These are phyloP conservation scores for Trichosporon sp. DNA, from an alignment of 1,284 basidiomycete genomes.

Conservation along the genomic window DNA sequence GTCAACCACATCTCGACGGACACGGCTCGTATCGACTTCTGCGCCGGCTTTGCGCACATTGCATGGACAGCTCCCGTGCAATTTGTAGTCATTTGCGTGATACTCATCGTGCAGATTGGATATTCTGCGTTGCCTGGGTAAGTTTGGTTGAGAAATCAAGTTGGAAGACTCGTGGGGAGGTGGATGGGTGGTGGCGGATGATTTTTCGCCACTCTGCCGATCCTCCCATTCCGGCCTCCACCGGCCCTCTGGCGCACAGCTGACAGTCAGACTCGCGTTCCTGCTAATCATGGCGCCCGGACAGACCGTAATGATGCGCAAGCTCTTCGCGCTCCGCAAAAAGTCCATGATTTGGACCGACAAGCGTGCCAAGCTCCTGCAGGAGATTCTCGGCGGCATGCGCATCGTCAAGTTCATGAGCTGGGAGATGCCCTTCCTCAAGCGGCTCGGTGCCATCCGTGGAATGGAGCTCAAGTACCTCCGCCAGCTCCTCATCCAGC, in stretches of 20 bases:
- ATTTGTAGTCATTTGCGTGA: slow-evolving; percentile 57
- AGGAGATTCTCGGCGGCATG: slow-evolving; percentile 74
- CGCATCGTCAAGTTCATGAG: slow-evolving; percentile 78
- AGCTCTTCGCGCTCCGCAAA: slow-evolving; percentile 69
- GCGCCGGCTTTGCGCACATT: slow-evolving; percentile 71
- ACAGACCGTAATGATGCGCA: slow-evolving; percentile 74
- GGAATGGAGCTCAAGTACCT: slow-evolving; percentile 76
- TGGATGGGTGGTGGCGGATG: background rate
- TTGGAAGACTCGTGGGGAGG: slow-evolving; percentile 31
- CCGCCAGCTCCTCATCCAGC: slow-evolving; percentile 67
- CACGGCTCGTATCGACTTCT: slow-evolving; percentile 77
- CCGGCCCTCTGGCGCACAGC: slow-evolving; percentile 20
- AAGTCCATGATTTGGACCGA: slow-evolving; percentile 86
- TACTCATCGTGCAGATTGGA: slow-evolving; percentile 59
- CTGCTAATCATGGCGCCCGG: slow-evolving; percentile 68
- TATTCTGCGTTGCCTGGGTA: slow-evolving; percentile 58
- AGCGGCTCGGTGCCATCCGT: slow-evolving; percentile 70
- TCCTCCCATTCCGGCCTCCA: background rate
- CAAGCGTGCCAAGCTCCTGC: slow-evolving; percentile 60
- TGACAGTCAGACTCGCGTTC: slow-evolving; percentile 60
- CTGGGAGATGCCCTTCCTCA: slow-evolving; percentile 66
- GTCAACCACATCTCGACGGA: slow-evolving; percentile 95
- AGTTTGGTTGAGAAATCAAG: background rate
- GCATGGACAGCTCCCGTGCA: slow-evolving; percentile 69
- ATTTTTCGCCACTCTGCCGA: background rate